phyloP scores from a whole-genome alignment of 768 basidiomycete species.

The Kwoniella bestiolae region DNA sequence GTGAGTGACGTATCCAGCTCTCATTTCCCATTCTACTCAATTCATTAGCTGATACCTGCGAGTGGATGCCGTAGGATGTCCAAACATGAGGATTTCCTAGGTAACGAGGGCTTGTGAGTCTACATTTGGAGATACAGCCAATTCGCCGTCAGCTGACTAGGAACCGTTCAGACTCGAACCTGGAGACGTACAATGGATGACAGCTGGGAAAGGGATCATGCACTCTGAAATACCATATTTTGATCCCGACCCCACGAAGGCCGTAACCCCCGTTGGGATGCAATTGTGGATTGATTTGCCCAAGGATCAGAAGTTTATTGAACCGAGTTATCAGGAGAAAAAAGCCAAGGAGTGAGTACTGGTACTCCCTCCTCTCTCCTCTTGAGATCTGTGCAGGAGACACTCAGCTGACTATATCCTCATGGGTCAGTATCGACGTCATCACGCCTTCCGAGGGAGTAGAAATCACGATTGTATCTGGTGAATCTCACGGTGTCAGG shows the following conservation, averaged over 20 bases:
- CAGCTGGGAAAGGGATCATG: slow-evolving; percentile 55
- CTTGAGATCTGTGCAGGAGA: too few species aligned
- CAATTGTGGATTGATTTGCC: slow-evolving; percentile 65
- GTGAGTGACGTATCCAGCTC: slow-evolving; percentile 54
- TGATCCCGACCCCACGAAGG: slow-evolving; percentile 60
- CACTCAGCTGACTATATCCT: not conserved
- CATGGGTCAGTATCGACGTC: slow-evolving; percentile 62
- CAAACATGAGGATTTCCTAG: slow-evolving; percentile 88
- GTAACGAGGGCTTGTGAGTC: slow-evolving; percentile 51
- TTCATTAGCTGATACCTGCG: not conserved
- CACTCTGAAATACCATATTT: slow-evolving; percentile 76
- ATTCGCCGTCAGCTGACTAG: not conserved
- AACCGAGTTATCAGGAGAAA: slow-evolving; percentile 56
- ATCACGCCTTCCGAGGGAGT: slow-evolving; percentile 54
- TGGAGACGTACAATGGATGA: slow-evolving; percentile 96
- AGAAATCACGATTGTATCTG: slow-evolving; percentile 82
- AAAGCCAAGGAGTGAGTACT: slow-evolving; percentile 51
- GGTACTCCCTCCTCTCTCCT: too few species aligned
- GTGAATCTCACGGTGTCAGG: slow-evolving; percentile 72
- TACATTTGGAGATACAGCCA: not conserved
- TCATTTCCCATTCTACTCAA: not conserved
- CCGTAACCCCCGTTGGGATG: slow-evolving; percentile 76
- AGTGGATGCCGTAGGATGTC: slow-evolving; percentile 61
- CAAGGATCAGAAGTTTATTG: slow-evolving; percentile 74
- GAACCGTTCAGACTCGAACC: slow-evolving; percentile 54